Evolutionary conservation across 768 basidiomycete genomes (phyloP).

Genomic region (Lentinula edodes): DNA sequence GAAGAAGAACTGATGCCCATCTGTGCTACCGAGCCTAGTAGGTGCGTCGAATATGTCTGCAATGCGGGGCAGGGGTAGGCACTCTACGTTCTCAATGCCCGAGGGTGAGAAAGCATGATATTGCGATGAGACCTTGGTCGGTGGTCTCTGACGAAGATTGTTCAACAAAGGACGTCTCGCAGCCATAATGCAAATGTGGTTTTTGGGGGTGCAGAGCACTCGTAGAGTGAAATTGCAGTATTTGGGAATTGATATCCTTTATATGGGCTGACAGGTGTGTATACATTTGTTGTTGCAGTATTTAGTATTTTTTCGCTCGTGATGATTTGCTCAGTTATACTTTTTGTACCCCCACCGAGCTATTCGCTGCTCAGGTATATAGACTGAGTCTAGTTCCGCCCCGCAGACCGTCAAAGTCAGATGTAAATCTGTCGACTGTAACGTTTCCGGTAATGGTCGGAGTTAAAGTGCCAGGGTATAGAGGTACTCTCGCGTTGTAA

Average conservation of each 20-base stretch:
- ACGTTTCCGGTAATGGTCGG: not conserved
- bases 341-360: not conserved
- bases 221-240: conserved; percentile 1
- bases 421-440: not conserved
- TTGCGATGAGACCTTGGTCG: not conserved
- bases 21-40: conserved; percentile 30
- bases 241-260: conserved; percentile 6
- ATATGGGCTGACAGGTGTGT: conserved; percentile 1
- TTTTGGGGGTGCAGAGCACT: not conserved
- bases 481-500: not conserved
- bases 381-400: not conserved
- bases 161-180: not conserved
- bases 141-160: not conserved
- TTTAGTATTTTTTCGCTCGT: not conserved
- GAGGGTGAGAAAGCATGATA: not conserved
- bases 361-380: not conserved
- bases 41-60: conserved; percentile 52
- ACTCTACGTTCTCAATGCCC: conserved; percentile 9
- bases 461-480: not conserved
- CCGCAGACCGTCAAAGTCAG: not conserved
- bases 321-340: not conserved
- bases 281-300: not conserved
- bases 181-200: not conserved
- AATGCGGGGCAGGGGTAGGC: conserved; percentile 21
- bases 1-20: conserved; percentile 15